phyloP scores from a whole-genome alignment of 2,329 filamentous ascomycete genomes.

The Moelleriella libera region DNA sequence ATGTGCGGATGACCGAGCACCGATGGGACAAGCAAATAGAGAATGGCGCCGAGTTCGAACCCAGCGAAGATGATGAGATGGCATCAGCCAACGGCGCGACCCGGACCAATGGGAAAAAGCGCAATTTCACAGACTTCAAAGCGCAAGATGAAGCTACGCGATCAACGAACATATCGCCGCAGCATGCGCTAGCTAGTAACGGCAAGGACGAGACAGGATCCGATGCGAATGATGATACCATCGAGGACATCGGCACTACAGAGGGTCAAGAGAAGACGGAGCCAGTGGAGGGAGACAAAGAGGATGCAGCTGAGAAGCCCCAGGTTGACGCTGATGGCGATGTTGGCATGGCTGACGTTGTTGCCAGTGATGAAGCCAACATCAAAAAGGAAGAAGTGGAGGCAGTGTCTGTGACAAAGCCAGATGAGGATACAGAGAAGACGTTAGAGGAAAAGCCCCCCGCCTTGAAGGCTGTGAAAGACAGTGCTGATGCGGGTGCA shows the following conservation, averaged over 20 bases:
- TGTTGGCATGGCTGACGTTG: conserved; percentile 32
- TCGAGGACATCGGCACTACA: conserved; percentile 24
- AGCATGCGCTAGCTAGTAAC: conserved; percentile 5
- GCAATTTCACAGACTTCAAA: conserved; percentile 37
- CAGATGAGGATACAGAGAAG: conserved; percentile 18
- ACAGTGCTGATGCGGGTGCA: conserved; percentile 1
- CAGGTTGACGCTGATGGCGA: conserved; percentile 34
- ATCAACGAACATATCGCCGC: not conserved
- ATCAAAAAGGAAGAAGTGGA: conserved; percentile 27
- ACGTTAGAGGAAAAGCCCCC: conserved; percentile 10
- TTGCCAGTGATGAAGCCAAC: conserved; percentile 14
- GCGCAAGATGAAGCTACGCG: conserved; percentile 25
- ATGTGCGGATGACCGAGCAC: conserved; percentile 67
- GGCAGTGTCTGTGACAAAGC: conserved; percentile 14
- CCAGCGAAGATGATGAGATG: conserved; percentile 83
- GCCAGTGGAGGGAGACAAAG: conserved; percentile 4
- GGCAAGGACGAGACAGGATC: conserved; percentile 15
- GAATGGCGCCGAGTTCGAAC: conserved; percentile 68
- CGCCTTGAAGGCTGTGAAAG: conserved; percentile 6
- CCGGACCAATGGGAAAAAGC: conserved; percentile 30
- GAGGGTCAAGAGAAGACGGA: conserved; percentile 14
- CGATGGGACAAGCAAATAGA: conserved; percentile 68
- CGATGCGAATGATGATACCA: conserved; percentile 25
- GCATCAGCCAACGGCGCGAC: conserved; percentile 58
- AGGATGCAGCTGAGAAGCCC: conserved; percentile 10